Evolutionary conservation across 305 asterid species (phyloP).

Genomic region (Lippia alba): DNA sequence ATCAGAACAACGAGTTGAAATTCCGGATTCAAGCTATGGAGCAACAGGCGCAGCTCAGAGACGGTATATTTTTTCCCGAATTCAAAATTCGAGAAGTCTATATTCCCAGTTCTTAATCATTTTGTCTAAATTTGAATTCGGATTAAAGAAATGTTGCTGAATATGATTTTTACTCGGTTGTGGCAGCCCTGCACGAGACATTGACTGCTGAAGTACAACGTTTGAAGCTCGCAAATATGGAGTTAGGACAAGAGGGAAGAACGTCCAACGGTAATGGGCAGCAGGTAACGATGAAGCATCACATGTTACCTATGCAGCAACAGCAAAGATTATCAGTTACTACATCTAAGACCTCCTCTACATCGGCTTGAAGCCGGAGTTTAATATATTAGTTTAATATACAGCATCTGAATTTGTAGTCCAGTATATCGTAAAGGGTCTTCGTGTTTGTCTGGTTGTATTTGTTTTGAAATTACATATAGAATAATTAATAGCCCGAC

Average conservation of each 20-base stretch:
- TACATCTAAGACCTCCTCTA: conserved; percentile 47
- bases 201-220: conserved; percentile 77
- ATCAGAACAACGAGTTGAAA: conserved; percentile 84
- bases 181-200: conserved; percentile 79
- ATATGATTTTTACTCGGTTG: neutral
- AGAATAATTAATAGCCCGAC: conserved; percentile 26
- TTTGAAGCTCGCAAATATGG: conserved; percentile 66
- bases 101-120: neutral
- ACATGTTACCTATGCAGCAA: conserved; percentile 53
- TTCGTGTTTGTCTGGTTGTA: conserved; percentile 12
- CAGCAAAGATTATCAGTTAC: conserved; percentile 50
- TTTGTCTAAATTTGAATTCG: neutral
- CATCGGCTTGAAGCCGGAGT: conserved; percentile 37
- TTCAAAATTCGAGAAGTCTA: neutral
- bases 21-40: conserved; percentile 85
- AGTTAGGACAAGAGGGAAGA: conserved; percentile 59
- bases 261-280: conserved; percentile 42
- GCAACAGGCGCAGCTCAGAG: conserved; percentile 86
- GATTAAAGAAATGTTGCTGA: neutral
- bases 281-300: conserved; percentile 55
- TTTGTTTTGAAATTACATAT: conserved; percentile 23
- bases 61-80: conserved; percentile 50
- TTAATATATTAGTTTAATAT: conserved; percentile 24
- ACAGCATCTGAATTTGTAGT: conserved; percentile 28
- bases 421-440: conserved; percentile 25